A percentile compares a stretch with the other conserved stretches of the same genome.
phyloP scores from a whole-genome alignment of 2,329 filamentous ascomycete species.

The Fusarium solani-melongenae region DNA sequence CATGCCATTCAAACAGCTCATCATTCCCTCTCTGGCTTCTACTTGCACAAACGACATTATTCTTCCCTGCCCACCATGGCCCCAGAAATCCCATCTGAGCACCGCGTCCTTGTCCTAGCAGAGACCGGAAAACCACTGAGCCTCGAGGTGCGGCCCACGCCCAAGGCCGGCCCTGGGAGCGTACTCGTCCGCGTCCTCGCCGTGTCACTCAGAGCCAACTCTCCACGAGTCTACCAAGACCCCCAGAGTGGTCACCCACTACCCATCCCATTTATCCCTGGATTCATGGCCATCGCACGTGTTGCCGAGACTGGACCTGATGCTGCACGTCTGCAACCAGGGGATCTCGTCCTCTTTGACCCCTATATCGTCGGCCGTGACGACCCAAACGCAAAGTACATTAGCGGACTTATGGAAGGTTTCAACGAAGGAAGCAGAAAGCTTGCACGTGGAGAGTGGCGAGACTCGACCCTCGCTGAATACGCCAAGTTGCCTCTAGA shows the following conservation, averaged over 20 bases:
- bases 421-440: not conserved
- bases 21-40: not conserved
- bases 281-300: not conserved
- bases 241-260: not conserved
- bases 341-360: conserved; percentile 3
- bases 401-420: not conserved
- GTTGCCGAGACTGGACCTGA: not conserved
- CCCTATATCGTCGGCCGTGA: conserved; percentile 1
- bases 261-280: not conserved
- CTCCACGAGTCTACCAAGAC: not conserved
- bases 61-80: not conserved
- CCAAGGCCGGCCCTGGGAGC: not conserved
- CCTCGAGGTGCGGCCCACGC: not conserved
- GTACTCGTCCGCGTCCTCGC: not conserved
- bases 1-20: not conserved
- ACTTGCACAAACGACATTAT: not conserved
- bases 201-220: not conserved
- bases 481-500: conserved; percentile 7
- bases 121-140: not conserved
- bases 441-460: not conserved
- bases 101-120: not conserved
- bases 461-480: not conserved
- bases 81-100: not conserved
- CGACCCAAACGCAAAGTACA: not conserved
- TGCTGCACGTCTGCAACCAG: not conserved